Evolutionary conservation across 192 early-diverging fungal genomes (phyloP).

Genomic region (Coemansia sp.): DNA sequence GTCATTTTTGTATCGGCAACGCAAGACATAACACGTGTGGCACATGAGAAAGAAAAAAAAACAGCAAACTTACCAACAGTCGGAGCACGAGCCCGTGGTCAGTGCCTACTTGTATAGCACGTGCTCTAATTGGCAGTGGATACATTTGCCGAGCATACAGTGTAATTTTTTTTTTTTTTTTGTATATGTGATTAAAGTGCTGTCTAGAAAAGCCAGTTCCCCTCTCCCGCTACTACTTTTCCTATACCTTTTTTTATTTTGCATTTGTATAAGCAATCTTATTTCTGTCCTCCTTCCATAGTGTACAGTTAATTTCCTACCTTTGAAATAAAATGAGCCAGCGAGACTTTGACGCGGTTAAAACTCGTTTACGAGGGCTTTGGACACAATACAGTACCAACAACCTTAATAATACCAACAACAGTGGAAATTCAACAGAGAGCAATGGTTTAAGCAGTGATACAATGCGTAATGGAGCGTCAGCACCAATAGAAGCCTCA

Average conservation of each 20-base stretch:
- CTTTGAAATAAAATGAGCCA: slow-evolving; percentile 15
- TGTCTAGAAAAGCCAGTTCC: neutral
- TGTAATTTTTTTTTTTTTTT: too few relatives aligned
- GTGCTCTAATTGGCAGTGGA: neutral
- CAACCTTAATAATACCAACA: neutral
- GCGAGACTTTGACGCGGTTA: slow-evolving; percentile 35
- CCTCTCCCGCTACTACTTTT: neutral
- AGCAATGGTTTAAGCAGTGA: neutral
- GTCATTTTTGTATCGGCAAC: neutral
- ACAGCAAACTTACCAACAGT: neutral
- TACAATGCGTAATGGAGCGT: neutral
- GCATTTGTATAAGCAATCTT: neutral
- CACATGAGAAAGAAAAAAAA: neutral
- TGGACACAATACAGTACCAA: slow-evolving; percentile 33
- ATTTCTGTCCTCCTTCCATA: neutral
- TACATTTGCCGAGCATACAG: neutral
- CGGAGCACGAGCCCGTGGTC: neutral
- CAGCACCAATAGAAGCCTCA: neutral
- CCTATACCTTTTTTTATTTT: neutral
- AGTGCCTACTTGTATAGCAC: neutral
- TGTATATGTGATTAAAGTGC: too few relatives aligned
- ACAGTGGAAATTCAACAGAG: neutral
- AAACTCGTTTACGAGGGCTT: slow-evolving; percentile 33
- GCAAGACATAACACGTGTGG: neutral
- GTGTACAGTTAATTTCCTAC: neutral